Conservation (phyloP, 148 eudicot species). For the Hydrangea macrophylla region DNA sequence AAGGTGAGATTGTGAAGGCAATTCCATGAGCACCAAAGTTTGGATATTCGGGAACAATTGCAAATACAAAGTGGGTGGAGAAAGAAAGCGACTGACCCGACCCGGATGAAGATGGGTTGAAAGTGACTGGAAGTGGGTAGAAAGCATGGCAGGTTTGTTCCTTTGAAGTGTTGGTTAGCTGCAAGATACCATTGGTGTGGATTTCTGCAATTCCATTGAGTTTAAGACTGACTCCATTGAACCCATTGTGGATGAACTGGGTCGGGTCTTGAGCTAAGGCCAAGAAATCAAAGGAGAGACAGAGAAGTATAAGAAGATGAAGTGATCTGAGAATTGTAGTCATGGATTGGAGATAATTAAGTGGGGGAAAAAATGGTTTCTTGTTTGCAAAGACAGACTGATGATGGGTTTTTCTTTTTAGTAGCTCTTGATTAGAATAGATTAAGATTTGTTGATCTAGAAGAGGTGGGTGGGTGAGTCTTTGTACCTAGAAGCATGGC, state of each 20-base stretch:
- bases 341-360: background rate
- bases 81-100: slow-evolving; percentile 2
- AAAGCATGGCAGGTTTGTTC: too few species aligned
- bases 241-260: slow-evolving; percentile 7
- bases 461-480: too few species aligned
- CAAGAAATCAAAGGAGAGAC: background rate
- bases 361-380: background rate
- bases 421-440: too few species aligned
- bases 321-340: background rate
- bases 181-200: too few species aligned
- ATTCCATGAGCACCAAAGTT: slow-evolving; percentile 14
- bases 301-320: background rate
- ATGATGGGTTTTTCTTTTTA: too few species aligned
- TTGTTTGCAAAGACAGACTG: too few species aligned
- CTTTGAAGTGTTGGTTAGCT: too few species aligned
- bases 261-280: background rate
- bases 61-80: slow-evolving; percentile 16
- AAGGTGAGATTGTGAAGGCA: slow-evolving; percentile 22
- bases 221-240: slow-evolving; percentile 17
- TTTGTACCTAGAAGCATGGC: too few species aligned
- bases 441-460: too few species aligned
- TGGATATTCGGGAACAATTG: slow-evolving; percentile 4
- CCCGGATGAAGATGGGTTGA: too few species aligned
- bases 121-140: too few species aligned
- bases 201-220: too few species aligned